phyloP scores from a whole-genome alignment of 306 rosid species.

The Inga leiocalycina region DNA sequence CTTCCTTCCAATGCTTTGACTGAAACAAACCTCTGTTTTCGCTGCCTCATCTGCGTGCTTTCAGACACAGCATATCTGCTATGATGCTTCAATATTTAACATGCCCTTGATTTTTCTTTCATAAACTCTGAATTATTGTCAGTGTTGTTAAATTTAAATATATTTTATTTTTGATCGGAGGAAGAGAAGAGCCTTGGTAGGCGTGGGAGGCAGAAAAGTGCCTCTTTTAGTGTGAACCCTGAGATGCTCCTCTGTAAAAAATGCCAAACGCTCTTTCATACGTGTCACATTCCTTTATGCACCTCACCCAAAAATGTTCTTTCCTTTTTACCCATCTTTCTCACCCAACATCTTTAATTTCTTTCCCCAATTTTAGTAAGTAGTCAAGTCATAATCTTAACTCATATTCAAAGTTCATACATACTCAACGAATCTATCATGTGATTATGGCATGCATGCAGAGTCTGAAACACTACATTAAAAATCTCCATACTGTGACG shows the following conservation, averaged over 20 bases:
- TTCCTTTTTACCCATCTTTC: neutral
- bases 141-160: neutral
- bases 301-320: constrained; percentile 12
- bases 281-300: too few relatives aligned
- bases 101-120: neutral
- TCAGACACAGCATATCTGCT: neutral
- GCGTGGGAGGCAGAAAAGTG: constrained; percentile 68
- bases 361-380: neutral
- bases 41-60: neutral
- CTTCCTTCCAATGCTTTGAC: neutral
- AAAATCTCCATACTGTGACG: neutral
- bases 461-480: neutral
- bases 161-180: neutral
- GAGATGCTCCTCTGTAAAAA: constrained; percentile 15
- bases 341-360: neutral
- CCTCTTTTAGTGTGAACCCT: constrained; percentile 33
- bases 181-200: constrained; percentile 24
- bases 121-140: neutral
- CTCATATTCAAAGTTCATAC: neutral
- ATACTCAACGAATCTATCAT: neutral
- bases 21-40: neutral
- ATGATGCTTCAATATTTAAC: neutral
- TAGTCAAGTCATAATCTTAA: neutral
- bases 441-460: neutral
- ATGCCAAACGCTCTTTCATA: constrained; percentile 31